Evolutionary conservation across 2,329 filamentous ascomycete genomes (phyloP).

Genomic region (Fusarium dlaminii): DNA sequence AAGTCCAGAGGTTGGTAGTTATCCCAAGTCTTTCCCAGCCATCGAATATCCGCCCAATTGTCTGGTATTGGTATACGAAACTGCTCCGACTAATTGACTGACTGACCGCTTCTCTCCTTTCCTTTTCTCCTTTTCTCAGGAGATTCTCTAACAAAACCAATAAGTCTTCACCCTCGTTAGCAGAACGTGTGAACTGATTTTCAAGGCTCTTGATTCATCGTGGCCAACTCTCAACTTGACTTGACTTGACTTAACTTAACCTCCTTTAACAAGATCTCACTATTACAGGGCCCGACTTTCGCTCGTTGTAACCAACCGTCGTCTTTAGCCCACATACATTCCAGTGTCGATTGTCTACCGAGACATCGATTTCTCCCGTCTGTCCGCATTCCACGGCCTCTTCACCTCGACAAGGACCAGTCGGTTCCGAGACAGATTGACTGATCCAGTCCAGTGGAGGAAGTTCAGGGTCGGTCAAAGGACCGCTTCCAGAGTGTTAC

Average conservation of each 20-base stretch:
- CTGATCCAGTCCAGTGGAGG: slow-evolving; percentile 17
- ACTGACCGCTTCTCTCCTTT: slow-evolving; percentile 33
- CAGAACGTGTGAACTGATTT: slow-evolving; percentile 40
- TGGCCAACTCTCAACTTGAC: slow-evolving; percentile 9
- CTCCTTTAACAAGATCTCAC: slow-evolving; percentile 34
- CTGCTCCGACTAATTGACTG: slow-evolving; percentile 22
- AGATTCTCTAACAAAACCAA: slow-evolving; percentile 30
- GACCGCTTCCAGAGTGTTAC: not conserved
- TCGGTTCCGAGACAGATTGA: slow-evolving; percentile 34
- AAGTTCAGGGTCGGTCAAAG: not conserved
- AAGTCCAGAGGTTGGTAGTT: slow-evolving; percentile 40
- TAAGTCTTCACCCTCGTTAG: slow-evolving; percentile 38
- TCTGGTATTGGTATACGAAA: slow-evolving; percentile 27
- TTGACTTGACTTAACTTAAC: slow-evolving; percentile 11
- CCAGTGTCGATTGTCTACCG: slow-evolving; percentile 28
- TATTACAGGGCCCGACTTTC: slow-evolving; percentile 39
- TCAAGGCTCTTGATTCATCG: slow-evolving; percentile 18
- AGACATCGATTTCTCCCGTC: slow-evolving; percentile 20
- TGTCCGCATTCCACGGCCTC: slow-evolving; percentile 37
- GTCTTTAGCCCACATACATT: slow-evolving; percentile 32
- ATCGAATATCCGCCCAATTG: slow-evolving; percentile 37
- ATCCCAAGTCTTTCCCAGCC: slow-evolving; percentile 38
- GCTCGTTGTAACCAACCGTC: slow-evolving; percentile 39
- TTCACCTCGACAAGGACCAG: not conserved
- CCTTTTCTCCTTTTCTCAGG: slow-evolving; percentile 21